Conservation (phyloP, 1,139 yeast species). For the Zygotorulaspora mrakii region DNA sequence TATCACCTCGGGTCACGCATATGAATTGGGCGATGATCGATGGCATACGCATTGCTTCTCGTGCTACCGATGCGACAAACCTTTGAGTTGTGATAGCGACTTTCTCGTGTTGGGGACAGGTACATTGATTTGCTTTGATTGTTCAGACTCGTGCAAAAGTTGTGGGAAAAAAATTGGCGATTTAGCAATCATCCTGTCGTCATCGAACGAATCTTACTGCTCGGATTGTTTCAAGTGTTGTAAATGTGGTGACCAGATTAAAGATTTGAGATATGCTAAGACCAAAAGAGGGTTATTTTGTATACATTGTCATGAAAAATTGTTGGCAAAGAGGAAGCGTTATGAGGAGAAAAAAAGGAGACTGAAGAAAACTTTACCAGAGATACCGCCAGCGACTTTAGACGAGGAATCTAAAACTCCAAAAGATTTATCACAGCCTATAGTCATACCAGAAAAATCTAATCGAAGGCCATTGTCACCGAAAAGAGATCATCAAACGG, state of each 20-base stretch:
- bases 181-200: conserved; percentile 72
- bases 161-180: conserved; percentile 91
- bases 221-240: conserved; percentile 88
- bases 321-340: conserved; percentile 43
- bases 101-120: conserved; percentile 92
- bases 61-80: conserved; percentile 76
- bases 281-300: conserved; percentile 93
- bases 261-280: conserved; percentile 86
- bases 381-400: conserved; percentile 9
- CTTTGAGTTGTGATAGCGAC: conserved; percentile 82
- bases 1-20: conserved; percentile 73
- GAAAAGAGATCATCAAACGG: conserved; percentile 4
- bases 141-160: conserved; percentile 83
- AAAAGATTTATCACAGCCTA: conserved; percentile 7
- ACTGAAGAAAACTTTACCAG: conserved; percentile 25
- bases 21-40: conserved; percentile 81
- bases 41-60: conserved; percentile 95
- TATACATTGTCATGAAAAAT: conserved; percentile 84
- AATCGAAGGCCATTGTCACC: conserved; percentile 14
- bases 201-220: conserved; percentile 95
- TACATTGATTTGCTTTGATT: conserved; percentile 80
- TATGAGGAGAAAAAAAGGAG: conserved; percentile 42
- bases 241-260: conserved; percentile 82
- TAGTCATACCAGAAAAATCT: conserved; percentile 14
- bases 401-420: neutral